Conservation (phyloP, 495 filamentous ascomycete species). For the Cryomyces antarcticus region DNA sequence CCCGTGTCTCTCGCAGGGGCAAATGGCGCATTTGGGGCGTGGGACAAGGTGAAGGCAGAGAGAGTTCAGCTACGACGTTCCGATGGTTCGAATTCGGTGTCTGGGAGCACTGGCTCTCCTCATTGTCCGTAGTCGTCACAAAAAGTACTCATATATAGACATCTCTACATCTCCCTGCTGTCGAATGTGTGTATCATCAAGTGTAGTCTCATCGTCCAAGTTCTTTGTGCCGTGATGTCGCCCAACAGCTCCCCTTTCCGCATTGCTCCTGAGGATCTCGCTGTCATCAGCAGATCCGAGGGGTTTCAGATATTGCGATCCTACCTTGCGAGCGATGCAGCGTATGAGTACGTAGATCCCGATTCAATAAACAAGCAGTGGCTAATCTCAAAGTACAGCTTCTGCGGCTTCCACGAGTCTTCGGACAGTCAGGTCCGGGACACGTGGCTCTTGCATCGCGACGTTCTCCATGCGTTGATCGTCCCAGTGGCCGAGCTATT, state of each 20-base stretch:
- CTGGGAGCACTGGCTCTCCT: too few species aligned
- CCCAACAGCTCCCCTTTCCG: not conserved
- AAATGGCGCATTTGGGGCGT: too few species aligned
- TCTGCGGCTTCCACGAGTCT: not conserved
- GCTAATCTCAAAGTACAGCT: not conserved
- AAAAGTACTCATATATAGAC: too few species aligned
- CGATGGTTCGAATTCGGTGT: too few species aligned
- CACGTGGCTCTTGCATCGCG: constrained; percentile 34
- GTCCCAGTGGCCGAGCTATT: constrained; percentile 37
- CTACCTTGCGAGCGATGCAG: not conserved
- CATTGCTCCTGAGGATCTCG: not conserved
- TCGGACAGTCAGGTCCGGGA: not conserved
- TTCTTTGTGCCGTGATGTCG: not conserved
- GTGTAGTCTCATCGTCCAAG: too few species aligned
- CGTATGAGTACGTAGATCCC: not conserved
- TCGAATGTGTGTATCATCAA: too few species aligned
- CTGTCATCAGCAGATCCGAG: not conserved
- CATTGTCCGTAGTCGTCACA: constrained; percentile 30
- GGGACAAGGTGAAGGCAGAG: too few species aligned
- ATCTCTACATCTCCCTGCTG: too few species aligned
- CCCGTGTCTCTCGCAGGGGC: too few species aligned
- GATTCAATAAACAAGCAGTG: not conserved
- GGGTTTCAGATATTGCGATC: not conserved
- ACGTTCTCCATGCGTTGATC: constrained; percentile 38
- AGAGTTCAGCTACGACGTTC: too few species aligned